phyloP scores from a whole-genome alignment of 176 grass and related monocot species.

The Raddia distichophylla region DNA sequence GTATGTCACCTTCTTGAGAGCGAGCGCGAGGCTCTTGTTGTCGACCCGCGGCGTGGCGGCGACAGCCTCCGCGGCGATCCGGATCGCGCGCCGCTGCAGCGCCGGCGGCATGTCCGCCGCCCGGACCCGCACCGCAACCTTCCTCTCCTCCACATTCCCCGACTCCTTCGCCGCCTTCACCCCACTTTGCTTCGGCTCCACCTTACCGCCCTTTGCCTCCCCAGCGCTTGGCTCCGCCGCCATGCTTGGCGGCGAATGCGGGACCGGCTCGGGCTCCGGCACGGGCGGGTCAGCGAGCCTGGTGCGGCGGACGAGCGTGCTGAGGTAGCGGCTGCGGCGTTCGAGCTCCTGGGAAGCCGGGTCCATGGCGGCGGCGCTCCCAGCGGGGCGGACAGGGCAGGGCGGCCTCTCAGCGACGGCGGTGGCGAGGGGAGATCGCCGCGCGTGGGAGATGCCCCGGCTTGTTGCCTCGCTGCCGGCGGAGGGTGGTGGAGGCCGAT shows the following conservation, averaged over 20 bases:
- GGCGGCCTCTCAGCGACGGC: conserved; percentile 5
- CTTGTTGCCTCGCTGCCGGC: not conserved
- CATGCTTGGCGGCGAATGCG: not conserved
- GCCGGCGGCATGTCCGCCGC: conserved; percentile 78
- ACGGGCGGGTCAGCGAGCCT: conserved; percentile 53
- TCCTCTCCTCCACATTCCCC: conserved; percentile 43
- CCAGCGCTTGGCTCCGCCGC: not conserved
- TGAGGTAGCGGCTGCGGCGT: conserved; percentile 81
- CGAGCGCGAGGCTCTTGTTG: conserved; percentile 88
- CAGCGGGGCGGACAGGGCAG: not conserved
- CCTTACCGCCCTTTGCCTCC: conserved; percentile 41
- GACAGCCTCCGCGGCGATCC: conserved; percentile 67
- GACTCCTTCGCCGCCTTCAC: conserved; percentile 35
- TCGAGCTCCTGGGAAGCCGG: conserved; percentile 79
- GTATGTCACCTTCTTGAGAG: conserved; percentile 82
- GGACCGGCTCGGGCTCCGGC: conserved; percentile 7
- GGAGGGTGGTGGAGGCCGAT: not conserved
- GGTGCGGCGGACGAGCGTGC: conserved; percentile 77
- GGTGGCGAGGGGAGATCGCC: conserved; percentile 20
- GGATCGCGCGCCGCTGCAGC: conserved; percentile 80
- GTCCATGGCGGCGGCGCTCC: conserved; percentile 42
- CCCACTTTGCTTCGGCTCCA: not conserved
- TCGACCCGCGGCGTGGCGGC: conserved; percentile 72
- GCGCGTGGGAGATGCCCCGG: conserved; percentile 8
- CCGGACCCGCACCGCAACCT: conserved; percentile 60